Evolutionary conservation across 2,329 filamentous ascomycete species (phyloP).

Genomic region (Pseudomassariella vexata): DNA sequence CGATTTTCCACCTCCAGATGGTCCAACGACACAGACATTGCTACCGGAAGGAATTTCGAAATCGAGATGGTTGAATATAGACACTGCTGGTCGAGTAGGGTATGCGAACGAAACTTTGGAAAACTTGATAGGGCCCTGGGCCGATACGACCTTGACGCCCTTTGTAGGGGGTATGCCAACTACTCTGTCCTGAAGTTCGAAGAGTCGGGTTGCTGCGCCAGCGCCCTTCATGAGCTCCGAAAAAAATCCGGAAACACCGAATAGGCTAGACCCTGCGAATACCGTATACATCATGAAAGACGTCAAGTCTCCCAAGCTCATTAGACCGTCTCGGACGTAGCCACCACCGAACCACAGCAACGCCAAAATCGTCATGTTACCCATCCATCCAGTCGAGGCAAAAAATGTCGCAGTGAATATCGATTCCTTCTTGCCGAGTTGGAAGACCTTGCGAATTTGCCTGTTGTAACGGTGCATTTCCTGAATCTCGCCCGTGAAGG

Average conservation of each 20-base stretch:
- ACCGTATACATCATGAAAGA: slow-evolving; percentile 99
- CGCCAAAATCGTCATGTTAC: slow-evolving; percentile 92
- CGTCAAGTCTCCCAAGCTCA: slow-evolving; percentile 87
- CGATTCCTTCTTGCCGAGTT: slow-evolving; percentile 80
- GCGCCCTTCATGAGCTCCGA: slow-evolving; percentile 99
- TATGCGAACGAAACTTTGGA: slow-evolving; percentile 83
- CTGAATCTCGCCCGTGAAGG: slow-evolving; percentile 87
- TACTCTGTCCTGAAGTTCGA: slow-evolving; percentile 88
- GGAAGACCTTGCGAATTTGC: slow-evolving; percentile 88
- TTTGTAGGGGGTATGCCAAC: slow-evolving; percentile 84
- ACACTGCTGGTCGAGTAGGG: slow-evolving; percentile 85
- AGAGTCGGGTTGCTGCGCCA: slow-evolving; percentile 90
- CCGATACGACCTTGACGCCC: slow-evolving; percentile 72
- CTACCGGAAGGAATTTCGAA: slow-evolving; percentile 91
- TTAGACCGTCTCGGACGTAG: slow-evolving; percentile 79
- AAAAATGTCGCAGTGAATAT: slow-evolving; percentile 90
- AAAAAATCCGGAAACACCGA: slow-evolving; percentile 92
- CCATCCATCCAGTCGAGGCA: slow-evolving; percentile 77
- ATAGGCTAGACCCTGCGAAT: slow-evolving; percentile 78
- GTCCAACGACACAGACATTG: slow-evolving; percentile 94
- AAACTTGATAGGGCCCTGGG: slow-evolving; percentile 85
- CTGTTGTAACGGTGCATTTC: slow-evolving; percentile 88
- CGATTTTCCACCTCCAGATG: slow-evolving; percentile 92
- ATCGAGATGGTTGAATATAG: slow-evolving; percentile 81
- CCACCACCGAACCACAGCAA: slow-evolving; percentile 86